These are phyloP conservation scores for Sicyos baderoa DNA, from an alignment of 306 rosid species.

Conservation along the genomic window DNA sequence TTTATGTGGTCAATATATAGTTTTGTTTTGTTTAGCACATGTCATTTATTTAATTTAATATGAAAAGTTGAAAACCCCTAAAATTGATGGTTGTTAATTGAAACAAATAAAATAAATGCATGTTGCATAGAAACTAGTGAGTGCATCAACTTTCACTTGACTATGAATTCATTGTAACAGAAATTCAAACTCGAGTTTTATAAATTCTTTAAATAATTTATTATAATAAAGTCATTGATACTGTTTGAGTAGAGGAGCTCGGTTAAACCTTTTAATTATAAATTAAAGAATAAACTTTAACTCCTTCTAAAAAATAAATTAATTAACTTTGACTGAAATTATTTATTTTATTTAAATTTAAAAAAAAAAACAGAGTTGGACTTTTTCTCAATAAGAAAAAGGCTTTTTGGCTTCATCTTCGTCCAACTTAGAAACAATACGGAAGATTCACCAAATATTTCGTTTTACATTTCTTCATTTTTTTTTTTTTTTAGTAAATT, in stretches of 20 bases:
- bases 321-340: too few species aligned
- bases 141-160: slow-evolving; percentile 19
- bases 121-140: background rate
- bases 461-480: background rate
- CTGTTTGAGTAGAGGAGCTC: background rate
- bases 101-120: background rate
- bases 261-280: background rate
- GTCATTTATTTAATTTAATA: background rate
- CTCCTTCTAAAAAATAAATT: too few species aligned
- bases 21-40: background rate
- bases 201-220: background rate
- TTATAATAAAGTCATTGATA: background rate
- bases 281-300: background rate
- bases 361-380: too few species aligned
- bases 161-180: background rate
- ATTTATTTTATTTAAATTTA: too few species aligned
- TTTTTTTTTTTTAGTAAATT: too few species aligned
- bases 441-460: background rate
- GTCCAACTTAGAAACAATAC: slow-evolving; percentile 6
- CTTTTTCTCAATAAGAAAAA: too few species aligned
- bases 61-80: too few species aligned
- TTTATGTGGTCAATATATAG: background rate
- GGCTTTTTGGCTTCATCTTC: too few species aligned
- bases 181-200: background rate
- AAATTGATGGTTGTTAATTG: background rate